A percentile compares a stretch with the other conserved stretches of the same genome.
Conservation (phyloP, 2,329 filamentous ascomycete species). For the Phyllosticta capitalensis region DNA sequence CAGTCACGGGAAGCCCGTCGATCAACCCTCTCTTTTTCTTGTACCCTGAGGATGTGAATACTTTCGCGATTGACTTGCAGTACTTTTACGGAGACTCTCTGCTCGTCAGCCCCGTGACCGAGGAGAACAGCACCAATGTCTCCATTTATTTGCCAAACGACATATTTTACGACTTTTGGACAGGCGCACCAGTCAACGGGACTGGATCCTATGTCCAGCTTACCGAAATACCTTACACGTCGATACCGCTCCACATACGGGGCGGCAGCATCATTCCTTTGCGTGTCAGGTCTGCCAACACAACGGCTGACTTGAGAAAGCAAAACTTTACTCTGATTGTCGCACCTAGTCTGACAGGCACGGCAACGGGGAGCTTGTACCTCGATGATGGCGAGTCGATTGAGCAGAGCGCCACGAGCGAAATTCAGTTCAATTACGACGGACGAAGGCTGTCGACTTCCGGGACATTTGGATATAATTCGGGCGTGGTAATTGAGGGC, state of each 20-base stretch:
- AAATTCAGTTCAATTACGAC: conserved; percentile 52
- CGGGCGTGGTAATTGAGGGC: conserved; percentile 19
- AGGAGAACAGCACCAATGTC: conserved; percentile 43
- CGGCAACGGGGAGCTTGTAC: conserved; percentile 59
- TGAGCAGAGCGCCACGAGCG: conserved; percentile 46
- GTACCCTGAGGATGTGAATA: conserved; percentile 51
- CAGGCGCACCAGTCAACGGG: conserved; percentile 38
- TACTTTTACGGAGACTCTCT: conserved; percentile 52
- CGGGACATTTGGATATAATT: conserved; percentile 46
- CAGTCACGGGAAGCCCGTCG: conserved; percentile 52
- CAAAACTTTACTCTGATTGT: conserved; percentile 64
- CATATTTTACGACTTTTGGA: conserved; percentile 53
- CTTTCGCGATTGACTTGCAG: conserved; percentile 44
- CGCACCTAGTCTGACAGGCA: conserved; percentile 52
- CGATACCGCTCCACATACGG: conserved; percentile 59
- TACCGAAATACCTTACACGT: conserved; percentile 37
- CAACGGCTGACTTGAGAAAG: conserved; percentile 52
- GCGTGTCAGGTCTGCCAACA: conserved; percentile 48
- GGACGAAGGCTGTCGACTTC: conserved; percentile 41
- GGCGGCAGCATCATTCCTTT: conserved; percentile 57
- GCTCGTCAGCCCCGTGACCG: conserved; percentile 47
- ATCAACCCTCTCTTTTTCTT: conserved; percentile 63
- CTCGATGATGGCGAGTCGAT: conserved; percentile 68
- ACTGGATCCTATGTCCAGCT: conserved; percentile 36
- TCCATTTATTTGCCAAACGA: conserved; percentile 49